A percentile compares a stretch with the other conserved stretches of the same genome.
Conservation (phyloP, 805 yeast genomes). For the Pichia gijzeniarum region DNA sequence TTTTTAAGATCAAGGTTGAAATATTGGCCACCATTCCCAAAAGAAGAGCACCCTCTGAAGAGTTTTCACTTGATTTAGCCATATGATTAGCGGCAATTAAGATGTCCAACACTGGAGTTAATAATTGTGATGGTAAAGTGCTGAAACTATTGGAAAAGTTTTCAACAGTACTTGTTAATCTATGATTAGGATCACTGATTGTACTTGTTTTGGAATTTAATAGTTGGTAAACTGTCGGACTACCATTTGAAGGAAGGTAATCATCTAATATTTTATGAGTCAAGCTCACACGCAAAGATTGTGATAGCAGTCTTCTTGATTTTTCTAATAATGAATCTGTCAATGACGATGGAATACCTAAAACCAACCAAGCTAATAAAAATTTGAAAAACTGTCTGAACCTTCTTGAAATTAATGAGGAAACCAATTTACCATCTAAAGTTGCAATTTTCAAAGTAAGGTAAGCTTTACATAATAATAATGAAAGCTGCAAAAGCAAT, state of each 20-base stretch:
- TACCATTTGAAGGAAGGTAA: conserved; percentile 64
- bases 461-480: conserved; percentile 62
- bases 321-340: conserved; percentile 65
- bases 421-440: conserved; percentile 79
- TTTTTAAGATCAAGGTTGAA: conserved; percentile 64
- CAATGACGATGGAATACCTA: conserved; percentile 82
- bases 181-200: conserved; percentile 72
- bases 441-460: conserved; percentile 78
- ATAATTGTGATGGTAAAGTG: conserved; percentile 70
- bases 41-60: conserved; percentile 72
- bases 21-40: conserved; percentile 76
- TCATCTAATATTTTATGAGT: conserved; percentile 59
- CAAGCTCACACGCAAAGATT: conserved; percentile 54
- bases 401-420: conserved; percentile 66
- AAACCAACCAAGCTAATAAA: conserved; percentile 67
- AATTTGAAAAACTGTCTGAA: conserved; percentile 58
- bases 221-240: conserved; percentile 68
- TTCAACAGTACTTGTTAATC: conserved; percentile 74
- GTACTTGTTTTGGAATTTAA: conserved; percentile 37
- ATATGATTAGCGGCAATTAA: conserved; percentile 75
- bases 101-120: conserved; percentile 79
- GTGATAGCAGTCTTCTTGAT: conserved; percentile 51
- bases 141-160: conserved; percentile 68
- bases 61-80: conserved; percentile 55
- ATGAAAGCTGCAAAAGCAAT: conserved; percentile 46